Percentiles rank a stretch among this genome's conserved stretches.
Evolutionary conservation across 2,329 filamentous ascomycete genomes (phyloP).

Genomic region (Trichoderma simmonsii): DNA sequence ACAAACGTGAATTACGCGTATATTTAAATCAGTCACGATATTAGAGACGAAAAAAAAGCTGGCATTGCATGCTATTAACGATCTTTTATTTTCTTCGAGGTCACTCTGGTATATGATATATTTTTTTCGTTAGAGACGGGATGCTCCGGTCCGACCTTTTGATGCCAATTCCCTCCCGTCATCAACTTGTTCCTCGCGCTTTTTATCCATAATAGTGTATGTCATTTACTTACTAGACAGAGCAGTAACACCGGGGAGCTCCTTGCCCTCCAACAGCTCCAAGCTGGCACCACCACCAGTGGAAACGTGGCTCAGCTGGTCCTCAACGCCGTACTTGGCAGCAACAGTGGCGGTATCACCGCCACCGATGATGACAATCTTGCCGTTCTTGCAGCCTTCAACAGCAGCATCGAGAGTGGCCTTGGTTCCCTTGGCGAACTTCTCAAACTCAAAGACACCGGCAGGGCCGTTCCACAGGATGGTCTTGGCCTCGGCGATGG

Average conservation of each 20-base stretch:
- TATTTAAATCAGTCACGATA: not conserved
- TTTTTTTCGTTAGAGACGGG: conserved; percentile 34
- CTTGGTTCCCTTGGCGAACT: conserved; percentile 91
- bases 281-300: conserved; percentile 94
- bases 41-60: not conserved
- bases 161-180: conserved; percentile 29
- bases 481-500: conserved; percentile 85
- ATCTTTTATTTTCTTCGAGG: conserved; percentile 2
- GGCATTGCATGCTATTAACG: not conserved
- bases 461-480: conserved; percentile 99
- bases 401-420: conserved; percentile 86
- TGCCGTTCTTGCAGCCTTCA: conserved; percentile 66
- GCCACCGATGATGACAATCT: conserved; percentile 97
- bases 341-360: conserved; percentile 98
- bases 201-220: not conserved
- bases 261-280: conserved; percentile 97
- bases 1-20: not conserved
- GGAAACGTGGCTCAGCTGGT: conserved; percentile 96
- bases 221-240: conserved; percentile 69
- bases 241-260: conserved; percentile 86
- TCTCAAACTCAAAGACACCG: conserved; percentile 95
- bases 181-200: conserved; percentile 27
- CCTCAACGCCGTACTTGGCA: conserved; percentile 93
- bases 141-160: conserved; percentile 31
- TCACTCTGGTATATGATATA: not conserved